Evolutionary conservation across 1,139 yeast species (phyloP).

Genomic region (Blastobotrys niveus): DNA sequence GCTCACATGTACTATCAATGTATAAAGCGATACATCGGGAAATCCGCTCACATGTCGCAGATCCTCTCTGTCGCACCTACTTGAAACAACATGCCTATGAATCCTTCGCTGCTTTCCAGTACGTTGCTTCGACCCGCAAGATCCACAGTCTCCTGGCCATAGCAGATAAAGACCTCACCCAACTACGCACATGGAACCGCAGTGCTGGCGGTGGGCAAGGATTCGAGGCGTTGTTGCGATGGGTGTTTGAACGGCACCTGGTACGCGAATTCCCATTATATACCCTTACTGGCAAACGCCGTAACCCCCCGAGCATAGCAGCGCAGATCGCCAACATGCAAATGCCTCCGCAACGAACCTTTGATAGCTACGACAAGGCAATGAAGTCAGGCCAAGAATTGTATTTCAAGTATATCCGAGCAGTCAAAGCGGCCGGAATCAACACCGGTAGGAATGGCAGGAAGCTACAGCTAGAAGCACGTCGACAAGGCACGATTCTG

Average conservation of each 20-base stretch:
- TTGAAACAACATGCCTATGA: conserved; percentile 20
- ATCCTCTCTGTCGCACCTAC: conserved; percentile 24
- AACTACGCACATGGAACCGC: conserved; percentile 5
- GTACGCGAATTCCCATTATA: conserved; percentile 22
- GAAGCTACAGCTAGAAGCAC: conserved; percentile 20
- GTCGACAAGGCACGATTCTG: conserved; percentile 20
- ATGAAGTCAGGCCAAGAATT: conserved; percentile 9
- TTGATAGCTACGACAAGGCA: conserved; percentile 12
- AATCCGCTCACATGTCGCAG: too few species aligned
- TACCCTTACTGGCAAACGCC: conserved; percentile 16
- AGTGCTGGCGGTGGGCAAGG: not conserved
- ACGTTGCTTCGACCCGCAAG: conserved; percentile 16
- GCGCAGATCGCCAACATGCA: conserved; percentile 19
- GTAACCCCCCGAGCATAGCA: conserved; percentile 13
- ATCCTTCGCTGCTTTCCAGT: conserved; percentile 21
- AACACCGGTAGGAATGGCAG: conserved; percentile 19
- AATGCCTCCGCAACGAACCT: conserved; percentile 15
- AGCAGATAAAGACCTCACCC: conserved; percentile 15
- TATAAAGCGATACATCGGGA: conserved; percentile 20
- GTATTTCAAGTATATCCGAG: conserved; percentile 19
- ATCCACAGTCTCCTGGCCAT: conserved; percentile 18
- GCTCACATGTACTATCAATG: conserved; percentile 14
- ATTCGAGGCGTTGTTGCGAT: conserved; percentile 14
- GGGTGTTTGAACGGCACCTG: conserved; percentile 16
- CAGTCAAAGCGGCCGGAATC: conserved; percentile 15